These are phyloP conservation scores for Blastobotrys apis DNA, from an alignment of 1,139 yeast species.

Conservation along the genomic window DNA sequence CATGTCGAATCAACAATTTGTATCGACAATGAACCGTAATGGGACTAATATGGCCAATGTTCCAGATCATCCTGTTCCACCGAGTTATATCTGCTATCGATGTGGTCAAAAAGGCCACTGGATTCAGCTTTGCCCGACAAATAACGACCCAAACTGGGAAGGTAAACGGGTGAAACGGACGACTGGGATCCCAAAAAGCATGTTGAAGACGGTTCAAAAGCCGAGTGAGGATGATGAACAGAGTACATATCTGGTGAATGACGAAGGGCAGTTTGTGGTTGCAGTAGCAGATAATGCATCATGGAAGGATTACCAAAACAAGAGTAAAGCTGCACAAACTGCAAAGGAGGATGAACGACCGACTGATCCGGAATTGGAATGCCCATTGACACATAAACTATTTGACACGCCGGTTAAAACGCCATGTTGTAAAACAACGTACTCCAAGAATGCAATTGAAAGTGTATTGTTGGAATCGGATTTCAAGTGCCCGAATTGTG, in stretches of 20 bases:
- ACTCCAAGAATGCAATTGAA: constrained; percentile 64
- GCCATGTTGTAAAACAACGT: constrained; percentile 68
- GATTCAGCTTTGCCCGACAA: constrained; percentile 94
- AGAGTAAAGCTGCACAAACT: constrained; percentile 40
- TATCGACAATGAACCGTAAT: constrained; percentile 27
- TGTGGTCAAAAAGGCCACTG: constrained; percentile 97
- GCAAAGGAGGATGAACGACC: constrained; percentile 37
- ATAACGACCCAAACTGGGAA: constrained; percentile 88
- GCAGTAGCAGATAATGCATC: constrained; percentile 92
- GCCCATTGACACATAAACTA: constrained; percentile 57
- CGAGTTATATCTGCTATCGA: constrained; percentile 91
- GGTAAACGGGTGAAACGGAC: constrained; percentile 87
- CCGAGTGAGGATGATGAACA: constrained; percentile 50
- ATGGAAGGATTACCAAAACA: constrained; percentile 76
- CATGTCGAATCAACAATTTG: constrained; percentile 53
- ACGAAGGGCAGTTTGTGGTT: constrained; percentile 91
- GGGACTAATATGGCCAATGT: constrained; percentile 32
- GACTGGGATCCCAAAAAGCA: constrained; percentile 95
- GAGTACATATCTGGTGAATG: constrained; percentile 83
- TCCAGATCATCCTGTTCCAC: constrained; percentile 80
- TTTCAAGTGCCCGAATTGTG: constrained; percentile 88
- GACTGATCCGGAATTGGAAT: constrained; percentile 57
- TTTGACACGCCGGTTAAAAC: constrained; percentile 76
- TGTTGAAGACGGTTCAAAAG: constrained; percentile 75
- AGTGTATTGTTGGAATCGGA: constrained; percentile 73